Conservation (phyloP, 208 protist genomes). For the Histomonas meleagridis region DNA sequence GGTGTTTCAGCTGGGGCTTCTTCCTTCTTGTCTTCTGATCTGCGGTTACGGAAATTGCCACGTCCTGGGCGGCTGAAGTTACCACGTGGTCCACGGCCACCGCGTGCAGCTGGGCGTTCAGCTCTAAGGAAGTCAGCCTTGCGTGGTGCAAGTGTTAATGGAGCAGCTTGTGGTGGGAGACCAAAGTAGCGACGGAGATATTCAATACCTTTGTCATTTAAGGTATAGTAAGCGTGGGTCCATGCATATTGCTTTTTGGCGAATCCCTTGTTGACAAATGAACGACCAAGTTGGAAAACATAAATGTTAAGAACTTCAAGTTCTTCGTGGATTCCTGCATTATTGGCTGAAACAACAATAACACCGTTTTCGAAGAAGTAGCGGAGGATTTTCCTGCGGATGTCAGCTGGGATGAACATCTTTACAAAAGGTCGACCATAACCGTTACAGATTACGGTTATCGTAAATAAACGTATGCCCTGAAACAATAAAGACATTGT, state of each 20-base stretch:
- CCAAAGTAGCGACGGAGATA: constrained; percentile 3
- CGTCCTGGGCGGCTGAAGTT: neutral
- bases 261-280: neutral
- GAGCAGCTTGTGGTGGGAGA: neutral
- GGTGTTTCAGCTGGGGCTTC: no score
- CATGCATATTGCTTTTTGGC: neutral
- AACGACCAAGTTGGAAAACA: neutral
- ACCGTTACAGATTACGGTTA: no score
- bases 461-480: no score
- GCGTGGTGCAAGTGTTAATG: neutral
- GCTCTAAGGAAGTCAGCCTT: neutral
- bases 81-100: neutral
- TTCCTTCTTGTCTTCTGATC: no score
- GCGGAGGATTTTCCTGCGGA: neutral
- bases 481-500: no score
- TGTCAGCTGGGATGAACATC: neutral
- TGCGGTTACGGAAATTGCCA: neutral
- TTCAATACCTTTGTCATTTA: neutral
- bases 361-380: constrained; percentile 26
- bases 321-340: neutral
- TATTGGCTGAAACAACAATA: neutral
- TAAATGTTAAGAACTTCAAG: constrained; percentile 2
- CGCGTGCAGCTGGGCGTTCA: neutral
- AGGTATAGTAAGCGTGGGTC: neutral
- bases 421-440: neutral